These are phyloP conservation scores for Neurospora sp. DNA, from an alignment of 495 filamentous ascomycete species.

Conservation along the genomic window DNA sequence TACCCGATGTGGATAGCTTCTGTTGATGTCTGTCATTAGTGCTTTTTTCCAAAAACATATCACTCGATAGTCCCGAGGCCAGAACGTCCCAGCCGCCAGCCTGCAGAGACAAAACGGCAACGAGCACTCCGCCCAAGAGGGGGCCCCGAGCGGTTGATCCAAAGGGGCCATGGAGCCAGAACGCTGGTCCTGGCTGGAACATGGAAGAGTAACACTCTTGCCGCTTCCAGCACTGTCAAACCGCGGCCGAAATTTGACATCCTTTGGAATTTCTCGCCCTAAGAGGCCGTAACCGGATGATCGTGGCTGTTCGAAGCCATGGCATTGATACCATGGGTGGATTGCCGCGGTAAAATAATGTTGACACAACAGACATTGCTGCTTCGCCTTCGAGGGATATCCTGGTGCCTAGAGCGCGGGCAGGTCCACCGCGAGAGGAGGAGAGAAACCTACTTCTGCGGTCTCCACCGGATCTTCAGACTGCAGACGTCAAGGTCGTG, in stretches of 20 bases:
- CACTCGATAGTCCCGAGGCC: not conserved
- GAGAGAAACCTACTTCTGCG: not conserved
- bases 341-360: not conserved
- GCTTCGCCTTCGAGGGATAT: not conserved
- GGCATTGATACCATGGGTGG: not conserved
- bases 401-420: not conserved
- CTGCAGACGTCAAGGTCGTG: not conserved
- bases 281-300: not conserved
- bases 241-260: not conserved
- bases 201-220: not conserved
- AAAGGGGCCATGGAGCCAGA: not conserved
- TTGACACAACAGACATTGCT: not conserved
- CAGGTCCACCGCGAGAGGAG: not conserved
- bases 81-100: not conserved
- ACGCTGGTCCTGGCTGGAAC: not conserved
- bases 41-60: not conserved
- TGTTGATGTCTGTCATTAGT: not conserved
- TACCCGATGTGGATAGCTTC: not conserved
- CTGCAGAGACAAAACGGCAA: not conserved
- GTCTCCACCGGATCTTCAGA: not conserved
- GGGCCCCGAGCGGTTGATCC: not conserved
- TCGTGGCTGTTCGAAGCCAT: not conserved
- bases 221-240: not conserved
- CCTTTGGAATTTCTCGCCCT: not conserved
- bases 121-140: not conserved